Evolutionary conservation across 306 rosid genomes (phyloP).

Genomic region (Fragaria nilgerrensis): DNA sequence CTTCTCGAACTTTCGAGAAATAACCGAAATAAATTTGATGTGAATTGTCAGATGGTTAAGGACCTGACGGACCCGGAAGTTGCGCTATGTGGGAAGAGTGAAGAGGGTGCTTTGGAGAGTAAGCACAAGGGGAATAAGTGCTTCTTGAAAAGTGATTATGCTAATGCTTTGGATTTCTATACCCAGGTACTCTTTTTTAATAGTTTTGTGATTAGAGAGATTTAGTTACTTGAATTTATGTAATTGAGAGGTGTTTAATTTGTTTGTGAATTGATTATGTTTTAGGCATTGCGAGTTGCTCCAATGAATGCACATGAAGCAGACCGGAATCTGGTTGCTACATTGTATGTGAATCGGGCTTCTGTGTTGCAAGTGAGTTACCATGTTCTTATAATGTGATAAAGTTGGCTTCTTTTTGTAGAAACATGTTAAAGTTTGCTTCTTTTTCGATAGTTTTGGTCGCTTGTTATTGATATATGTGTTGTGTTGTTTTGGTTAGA

Average conservation of each 20-base stretch:
- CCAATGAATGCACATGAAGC: constrained; percentile 50
- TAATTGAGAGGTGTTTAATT: no score
- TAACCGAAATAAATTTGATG: background rate
- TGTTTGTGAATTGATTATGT: background rate
- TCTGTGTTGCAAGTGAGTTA: constrained; percentile 65
- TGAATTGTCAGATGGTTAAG: constrained; percentile 40
- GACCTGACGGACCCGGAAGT: constrained; percentile 53
- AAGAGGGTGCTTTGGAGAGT: constrained; percentile 56
- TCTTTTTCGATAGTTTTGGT: background rate
- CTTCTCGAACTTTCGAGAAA: background rate
- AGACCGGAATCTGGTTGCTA: constrained; percentile 59
- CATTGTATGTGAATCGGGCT: constrained; percentile 77
- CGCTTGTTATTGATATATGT: background rate
- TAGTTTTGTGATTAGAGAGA: background rate
- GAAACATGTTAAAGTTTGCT: background rate
- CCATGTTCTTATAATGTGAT: background rate
- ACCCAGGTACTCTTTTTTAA: constrained; percentile 44
- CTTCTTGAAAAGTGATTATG: constrained; percentile 50
- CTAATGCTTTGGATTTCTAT: constrained; percentile 53
- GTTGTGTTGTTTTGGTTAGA: constrained; percentile 36
- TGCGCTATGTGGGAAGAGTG: constrained; percentile 66
- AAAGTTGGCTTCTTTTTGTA: background rate
- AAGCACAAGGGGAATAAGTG: constrained; percentile 66
- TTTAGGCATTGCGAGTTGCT: constrained; percentile 71
- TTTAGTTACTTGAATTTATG: background rate